Base-by-base conservation (phyloP, 805 yeast genomes). In the Middelhovenomyces tepae region DNA sequence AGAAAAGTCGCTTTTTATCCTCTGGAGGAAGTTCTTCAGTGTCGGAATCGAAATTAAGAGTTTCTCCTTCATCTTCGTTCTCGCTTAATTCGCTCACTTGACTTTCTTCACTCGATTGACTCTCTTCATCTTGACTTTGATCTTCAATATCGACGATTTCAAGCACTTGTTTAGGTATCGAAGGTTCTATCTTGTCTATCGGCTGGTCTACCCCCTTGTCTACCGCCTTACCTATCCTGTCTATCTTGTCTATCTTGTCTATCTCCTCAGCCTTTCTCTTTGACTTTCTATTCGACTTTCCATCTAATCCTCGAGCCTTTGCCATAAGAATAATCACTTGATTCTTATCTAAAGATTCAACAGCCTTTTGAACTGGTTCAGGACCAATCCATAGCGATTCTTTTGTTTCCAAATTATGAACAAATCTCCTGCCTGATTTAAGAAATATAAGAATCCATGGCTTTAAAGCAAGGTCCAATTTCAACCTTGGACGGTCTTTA, bases 401-500 rank as follows among this genome's bases (percentile, higher is more conserved):
- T 6, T 47, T 40, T 1, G 59, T 48, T 2, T 25, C 35, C 1
- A 19, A 23, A 41, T 67, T 57, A 36, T 60, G 47, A 28, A 59
- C 69, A 46, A 61, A 69, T 37, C 67, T 62, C 2, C 57, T 35
- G 0, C 75, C 76, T 6, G 54, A 48, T 15, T 52, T 50, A 10
- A 65, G 54, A 15, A 71, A 51, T 1, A 69, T 56, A n/a, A 70
- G 36, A 2, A 36, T 22, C 75, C 75, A 71, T 3, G 51, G 54
- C 14, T 57, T 48, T 1, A 36, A 16, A 19, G 24, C 29, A 2
- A 21, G 27, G 13, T 27, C 30, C 7, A 42, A 16, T 39, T 45
- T 39, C 31, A 39, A 27, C 16, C 35, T 39, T 8, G 47, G 49
- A 7, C 34, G 22, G 29, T 40, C 45, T 7, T 15, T 20, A 8